Evolutionary conservation across 2,329 filamentous ascomycete species (phyloP), one percentile per base, ranked within the genome.

Genomic region (Nakataea oryzae): DNA sequence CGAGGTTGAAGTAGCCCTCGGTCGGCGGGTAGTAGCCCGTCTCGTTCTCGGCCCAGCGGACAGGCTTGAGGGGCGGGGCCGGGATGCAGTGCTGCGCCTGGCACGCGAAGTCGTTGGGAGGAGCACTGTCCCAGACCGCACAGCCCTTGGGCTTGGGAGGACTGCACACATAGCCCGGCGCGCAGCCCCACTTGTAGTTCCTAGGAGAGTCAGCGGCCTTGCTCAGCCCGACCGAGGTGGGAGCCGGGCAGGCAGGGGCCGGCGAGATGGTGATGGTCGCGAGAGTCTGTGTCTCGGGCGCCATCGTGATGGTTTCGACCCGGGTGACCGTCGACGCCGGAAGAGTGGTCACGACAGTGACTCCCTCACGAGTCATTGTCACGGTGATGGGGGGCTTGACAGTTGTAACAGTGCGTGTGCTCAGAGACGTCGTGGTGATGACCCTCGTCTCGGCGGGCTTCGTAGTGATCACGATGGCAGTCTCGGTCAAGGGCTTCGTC

Each of bases 1-100:
- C 76, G n/a, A 90, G 77, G 63, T 89, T 81, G 73, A 86, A 90
- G 69, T 88, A 89, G 3, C 80, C 83, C 0, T 76, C 69, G 0
- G 75, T 77, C 1, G 80, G 76, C 2, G 80, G 80, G 65, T 80
- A 86, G 68, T 81, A 85, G 21, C 73, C 65, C 0, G 80, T 83
- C 56, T 75, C 62, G 62, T 78, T 76, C 1, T 70, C 66, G 0
- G 71, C 66, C 83, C 82, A 86, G 0, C 67, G 68, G 0, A 77
- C 70, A 1, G 66, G 66, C 1, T 68, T 67, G 64, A 74, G 70
- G 0, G 68, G 63, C 0, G 79, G 81, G 12, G 82, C 69, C 3
- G 67, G 66, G 1, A 79, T 70, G 66, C 83, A 86, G 65, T 77
- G 71, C 13, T 70, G 62, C 0, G 74, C 75, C 11, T 75, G 66